Conservation (phyloP, 2,329 filamentous ascomycete genomes). For the Dendrostoma leiphaemia region DNA sequence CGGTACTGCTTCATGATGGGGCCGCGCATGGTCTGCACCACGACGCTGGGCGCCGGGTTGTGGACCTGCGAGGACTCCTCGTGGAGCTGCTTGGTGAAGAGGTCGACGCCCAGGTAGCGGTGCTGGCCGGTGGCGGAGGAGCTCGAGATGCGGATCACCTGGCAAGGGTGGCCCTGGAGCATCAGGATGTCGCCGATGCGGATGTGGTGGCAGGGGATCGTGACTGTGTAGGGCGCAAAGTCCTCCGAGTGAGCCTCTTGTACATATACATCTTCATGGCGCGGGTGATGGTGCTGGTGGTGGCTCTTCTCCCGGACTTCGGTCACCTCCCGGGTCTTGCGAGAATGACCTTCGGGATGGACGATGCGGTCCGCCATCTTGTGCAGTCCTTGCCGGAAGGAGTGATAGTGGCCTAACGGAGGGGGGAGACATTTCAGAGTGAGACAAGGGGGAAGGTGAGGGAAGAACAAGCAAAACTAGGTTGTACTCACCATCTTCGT, state of each 20-base stretch:
- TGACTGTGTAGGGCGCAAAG: conserved; percentile 75
- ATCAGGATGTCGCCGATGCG: conserved; percentile 98
- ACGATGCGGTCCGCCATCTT: conserved; percentile 56
- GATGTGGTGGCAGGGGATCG: conserved; percentile 99
- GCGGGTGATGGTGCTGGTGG: conserved; percentile 23
- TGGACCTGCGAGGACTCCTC: conserved; percentile 98
- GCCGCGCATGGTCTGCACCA: conserved; percentile 99
- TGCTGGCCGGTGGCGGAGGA: conserved; percentile 98
- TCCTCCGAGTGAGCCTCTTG: conserved; percentile 28
- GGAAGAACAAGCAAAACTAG: conserved; percentile 11
- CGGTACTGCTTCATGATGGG: conserved; percentile 99
- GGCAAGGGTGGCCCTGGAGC: conserved; percentile 97
- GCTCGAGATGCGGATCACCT: conserved; percentile 99
- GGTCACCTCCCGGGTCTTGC: conserved; percentile 43
- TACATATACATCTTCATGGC: no score
- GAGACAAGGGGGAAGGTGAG: conserved; percentile 14
- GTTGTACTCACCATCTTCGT: conserved; percentile 55
- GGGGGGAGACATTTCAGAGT: conserved; percentile 11
- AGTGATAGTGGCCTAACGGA: conserved; percentile 60
- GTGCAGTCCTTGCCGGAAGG: conserved; percentile 54
- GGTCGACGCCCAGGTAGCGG: conserved; percentile 98
- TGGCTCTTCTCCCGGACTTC: conserved; percentile 48
- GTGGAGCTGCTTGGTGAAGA: conserved; percentile 99
- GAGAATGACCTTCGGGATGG: conserved; percentile 47
- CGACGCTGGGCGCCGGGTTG: conserved; percentile 92